Evolutionary conservation across 176 grass and related monocot genomes (phyloP).

Genomic region (Rhipidocladum racemiflorum): DNA sequence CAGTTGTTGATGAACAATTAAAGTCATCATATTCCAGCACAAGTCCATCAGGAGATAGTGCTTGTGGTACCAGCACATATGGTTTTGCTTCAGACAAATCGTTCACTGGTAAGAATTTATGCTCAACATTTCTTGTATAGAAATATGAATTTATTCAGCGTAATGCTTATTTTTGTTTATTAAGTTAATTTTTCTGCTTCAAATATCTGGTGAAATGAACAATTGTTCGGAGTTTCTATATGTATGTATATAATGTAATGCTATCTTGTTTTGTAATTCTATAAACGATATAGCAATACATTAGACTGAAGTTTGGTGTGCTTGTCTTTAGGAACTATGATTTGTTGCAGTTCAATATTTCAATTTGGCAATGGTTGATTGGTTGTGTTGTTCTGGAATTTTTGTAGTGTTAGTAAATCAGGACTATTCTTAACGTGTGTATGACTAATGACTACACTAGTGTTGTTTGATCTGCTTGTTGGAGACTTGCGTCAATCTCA

Average conservation of each 20-base stretch:
- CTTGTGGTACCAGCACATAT: constrained; percentile 31
- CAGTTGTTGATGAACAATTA: constrained; percentile 46
- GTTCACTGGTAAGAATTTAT: constrained; percentile 22
- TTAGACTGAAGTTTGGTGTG: neutral
- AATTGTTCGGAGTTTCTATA: neutral
- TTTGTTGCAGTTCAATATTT: neutral
- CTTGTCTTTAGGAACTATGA: neutral
- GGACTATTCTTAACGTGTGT: neutral
- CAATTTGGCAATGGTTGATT: neutral
- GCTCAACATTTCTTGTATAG: constrained; percentile 14
- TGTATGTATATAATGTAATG: neutral
- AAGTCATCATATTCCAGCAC: constrained; percentile 41
- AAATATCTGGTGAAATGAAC: neutral
- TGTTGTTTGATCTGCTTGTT: neutral
- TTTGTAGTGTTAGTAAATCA: neutral
- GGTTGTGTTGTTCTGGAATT: neutral
- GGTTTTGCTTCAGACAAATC: constrained; percentile 3
- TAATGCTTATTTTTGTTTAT: neutral
- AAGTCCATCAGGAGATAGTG: constrained; percentile 8
- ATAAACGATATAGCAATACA: neutral
- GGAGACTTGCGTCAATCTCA: neutral
- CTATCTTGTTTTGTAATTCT: neutral
- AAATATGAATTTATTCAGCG: neutral
- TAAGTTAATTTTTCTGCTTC: neutral
- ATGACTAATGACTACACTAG: neutral